Evolutionary conservation across 176 grass and related monocot species (phyloP).

Genomic region (Musa schizocarpa): DNA sequence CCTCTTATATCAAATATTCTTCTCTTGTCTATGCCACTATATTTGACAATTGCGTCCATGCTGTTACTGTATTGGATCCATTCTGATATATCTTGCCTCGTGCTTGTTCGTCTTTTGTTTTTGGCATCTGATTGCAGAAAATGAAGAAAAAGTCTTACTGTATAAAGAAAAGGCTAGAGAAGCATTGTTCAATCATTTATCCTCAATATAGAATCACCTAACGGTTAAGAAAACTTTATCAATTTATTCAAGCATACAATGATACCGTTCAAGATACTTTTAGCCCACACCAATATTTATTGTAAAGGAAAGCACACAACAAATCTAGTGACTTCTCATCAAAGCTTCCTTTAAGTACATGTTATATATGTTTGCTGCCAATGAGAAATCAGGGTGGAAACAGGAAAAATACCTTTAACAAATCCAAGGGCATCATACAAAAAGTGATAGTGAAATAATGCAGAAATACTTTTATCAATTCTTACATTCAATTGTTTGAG

Average conservation of each 20-base stretch:
- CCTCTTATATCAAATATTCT: conserved; percentile 96
- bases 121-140: conserved; percentile 59
- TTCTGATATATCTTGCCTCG: conserved; percentile 69
- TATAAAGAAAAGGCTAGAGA: not conserved
- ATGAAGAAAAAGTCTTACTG: conserved; percentile 1
- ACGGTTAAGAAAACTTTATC: not conserved
- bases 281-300: too few relatives aligned
- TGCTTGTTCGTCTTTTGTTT: conserved; percentile 52
- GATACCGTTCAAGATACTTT: not conserved
- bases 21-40: conserved; percentile 40
- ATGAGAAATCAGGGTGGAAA: not conserved
- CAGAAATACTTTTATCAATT: too few relatives aligned
- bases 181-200: not conserved
- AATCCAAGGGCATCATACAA: not conserved
- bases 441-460: too few relatives aligned
- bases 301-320: too few relatives aligned
- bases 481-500: too few relatives aligned
- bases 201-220: not conserved
- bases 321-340: too few relatives aligned
- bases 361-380: not conserved
- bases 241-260: not conserved
- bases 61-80: conserved; percentile 61
- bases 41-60: conserved; percentile 49
- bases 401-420: not conserved
- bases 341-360: too few relatives aligned